These are phyloP conservation scores for Pseudopithomyces chartarum DNA, from an alignment of 2,329 filamentous ascomycete species.

Conservation along the genomic window DNA sequence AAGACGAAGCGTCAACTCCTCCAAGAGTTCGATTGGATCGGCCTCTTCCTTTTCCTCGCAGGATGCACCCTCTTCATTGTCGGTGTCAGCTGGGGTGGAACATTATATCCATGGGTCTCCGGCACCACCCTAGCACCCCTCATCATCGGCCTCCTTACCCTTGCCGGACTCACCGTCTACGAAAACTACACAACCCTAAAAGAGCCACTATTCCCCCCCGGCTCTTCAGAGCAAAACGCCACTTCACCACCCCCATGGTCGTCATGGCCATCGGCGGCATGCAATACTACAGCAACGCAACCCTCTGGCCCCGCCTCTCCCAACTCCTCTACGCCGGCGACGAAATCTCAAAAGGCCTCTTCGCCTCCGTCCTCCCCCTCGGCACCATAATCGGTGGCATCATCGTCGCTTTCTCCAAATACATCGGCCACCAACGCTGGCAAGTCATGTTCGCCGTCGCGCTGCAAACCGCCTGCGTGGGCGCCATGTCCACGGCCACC, in stretches of 20 bases:
- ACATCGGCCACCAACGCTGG: slow-evolving; percentile 36
- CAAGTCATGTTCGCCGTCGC: slow-evolving; percentile 32
- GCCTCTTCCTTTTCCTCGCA: slow-evolving; percentile 31
- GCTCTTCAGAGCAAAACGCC: slow-evolving; percentile 31
- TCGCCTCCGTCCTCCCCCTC: slow-evolving; percentile 30
- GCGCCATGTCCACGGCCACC: slow-evolving; percentile 1
- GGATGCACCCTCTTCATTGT: slow-evolving; percentile 38
- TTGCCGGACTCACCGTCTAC: slow-evolving; percentile 30
- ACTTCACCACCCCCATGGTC: slow-evolving; percentile 36
- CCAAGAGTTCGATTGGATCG: slow-evolving; percentile 35
- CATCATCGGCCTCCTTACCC: slow-evolving; percentile 29
- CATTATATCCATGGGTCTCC: slow-evolving; percentile 30
- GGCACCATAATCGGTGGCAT: slow-evolving; percentile 35
- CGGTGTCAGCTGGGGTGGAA: slow-evolving; percentile 34
- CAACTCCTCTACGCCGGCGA: slow-evolving; percentile 34
- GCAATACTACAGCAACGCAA: slow-evolving; percentile 39
- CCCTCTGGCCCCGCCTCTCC: slow-evolving; percentile 31
- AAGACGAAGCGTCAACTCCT: slow-evolving; percentile 27
- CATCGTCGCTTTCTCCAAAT: slow-evolving; percentile 32
- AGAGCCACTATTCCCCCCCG: slow-evolving; percentile 37
- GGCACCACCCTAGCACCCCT: slow-evolving; percentile 29
- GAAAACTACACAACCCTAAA: slow-evolving; percentile 29
- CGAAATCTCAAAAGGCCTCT: slow-evolving; percentile 35
- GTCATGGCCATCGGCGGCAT: slow-evolving; percentile 38
- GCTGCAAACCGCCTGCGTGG: slow-evolving; percentile 25